Evolutionary conservation across 805 yeast genomes (phyloP).

Genomic region (Zygotorulaspora danielsina): DNA sequence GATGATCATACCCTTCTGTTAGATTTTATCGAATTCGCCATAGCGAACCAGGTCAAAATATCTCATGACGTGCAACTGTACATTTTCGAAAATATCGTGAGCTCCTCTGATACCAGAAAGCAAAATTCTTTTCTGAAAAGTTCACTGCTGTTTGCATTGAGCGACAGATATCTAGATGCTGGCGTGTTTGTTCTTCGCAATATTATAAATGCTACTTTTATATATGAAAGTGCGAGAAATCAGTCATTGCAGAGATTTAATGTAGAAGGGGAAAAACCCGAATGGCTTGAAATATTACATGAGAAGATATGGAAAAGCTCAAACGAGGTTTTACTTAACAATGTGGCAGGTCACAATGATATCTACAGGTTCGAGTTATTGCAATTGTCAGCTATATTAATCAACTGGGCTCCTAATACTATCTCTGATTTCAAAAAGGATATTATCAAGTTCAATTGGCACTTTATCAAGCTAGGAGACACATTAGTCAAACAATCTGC

Average conservation of each 20-base stretch:
- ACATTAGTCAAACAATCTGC: slow-evolving; percentile 87
- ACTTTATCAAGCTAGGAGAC: slow-evolving; percentile 83
- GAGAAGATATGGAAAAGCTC: slow-evolving; percentile 67
- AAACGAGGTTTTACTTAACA: slow-evolving; percentile 42
- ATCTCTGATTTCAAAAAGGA: slow-evolving; percentile 68
- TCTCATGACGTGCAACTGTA: slow-evolving; percentile 49
- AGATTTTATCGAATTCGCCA: slow-evolving; percentile 41
- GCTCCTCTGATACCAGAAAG: slow-evolving; percentile 42
- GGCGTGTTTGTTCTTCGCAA: slow-evolving; percentile 58
- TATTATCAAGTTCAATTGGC: slow-evolving; percentile 92
- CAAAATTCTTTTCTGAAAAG: slow-evolving; percentile 50
- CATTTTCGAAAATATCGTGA: slow-evolving; percentile 53
- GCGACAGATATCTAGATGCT: slow-evolving; percentile 46
- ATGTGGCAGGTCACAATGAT: slow-evolving; percentile 67
- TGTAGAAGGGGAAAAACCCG: slow-evolving; percentile 34
- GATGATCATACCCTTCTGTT: slow-evolving; percentile 37
- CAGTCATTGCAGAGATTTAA: slow-evolving; percentile 44
- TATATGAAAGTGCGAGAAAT: slow-evolving; percentile 51
- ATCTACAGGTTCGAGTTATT: slow-evolving; percentile 69
- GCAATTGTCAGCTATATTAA: slow-evolving; percentile 73
- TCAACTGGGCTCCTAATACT: slow-evolving; percentile 59
- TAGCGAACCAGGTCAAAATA: slow-evolving; percentile 18
- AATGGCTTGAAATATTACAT: slow-evolving; percentile 64
- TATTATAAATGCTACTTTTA: slow-evolving; percentile 60
- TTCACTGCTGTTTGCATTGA: slow-evolving; percentile 48